Percentiles rank a stretch among this genome's conserved stretches.
phyloP scores from a whole-genome alignment of 345 rosid species.

The Salix exigua region DNA sequence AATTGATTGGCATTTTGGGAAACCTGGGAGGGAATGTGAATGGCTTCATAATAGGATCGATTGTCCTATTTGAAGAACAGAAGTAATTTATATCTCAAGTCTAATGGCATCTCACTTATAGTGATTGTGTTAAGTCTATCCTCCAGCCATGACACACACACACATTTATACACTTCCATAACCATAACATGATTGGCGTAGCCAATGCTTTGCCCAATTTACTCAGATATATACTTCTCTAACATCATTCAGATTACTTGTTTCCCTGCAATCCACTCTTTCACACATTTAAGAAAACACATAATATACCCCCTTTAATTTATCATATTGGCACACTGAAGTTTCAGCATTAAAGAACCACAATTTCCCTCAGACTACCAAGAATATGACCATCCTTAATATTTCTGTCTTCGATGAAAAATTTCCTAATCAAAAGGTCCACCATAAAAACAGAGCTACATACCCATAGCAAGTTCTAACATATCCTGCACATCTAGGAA shows the following conservation, averaged over 20 bases:
- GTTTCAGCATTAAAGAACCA: not conserved
- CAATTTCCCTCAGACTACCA: not conserved
- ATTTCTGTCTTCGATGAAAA: not conserved
- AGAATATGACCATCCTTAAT: not conserved
- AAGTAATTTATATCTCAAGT: not conserved
- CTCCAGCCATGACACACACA: too few relatives aligned
- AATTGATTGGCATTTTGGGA: not conserved
- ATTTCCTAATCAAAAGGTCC: not conserved
- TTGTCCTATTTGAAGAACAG: not conserved
- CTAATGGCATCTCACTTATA: too few relatives aligned
- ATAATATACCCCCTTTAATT: not conserved
- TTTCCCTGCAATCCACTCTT: not conserved
- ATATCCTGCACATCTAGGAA: not conserved
- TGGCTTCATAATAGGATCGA: not conserved
- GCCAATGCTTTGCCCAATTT: not conserved
- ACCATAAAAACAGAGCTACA: not conserved
- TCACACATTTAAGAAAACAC: not conserved
- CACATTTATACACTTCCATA: not conserved
- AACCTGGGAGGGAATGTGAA: not conserved
- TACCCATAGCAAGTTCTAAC: not conserved
- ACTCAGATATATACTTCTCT: not conserved
- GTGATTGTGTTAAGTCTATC: not conserved
- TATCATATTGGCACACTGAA: not conserved
- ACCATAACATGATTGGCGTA: not conserved
- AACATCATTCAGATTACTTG: not conserved